These are phyloP conservation scores for Moesziomyces globuligerus DNA, from an alignment of 1,284 basidiomycete species.

Conservation along the genomic window DNA sequence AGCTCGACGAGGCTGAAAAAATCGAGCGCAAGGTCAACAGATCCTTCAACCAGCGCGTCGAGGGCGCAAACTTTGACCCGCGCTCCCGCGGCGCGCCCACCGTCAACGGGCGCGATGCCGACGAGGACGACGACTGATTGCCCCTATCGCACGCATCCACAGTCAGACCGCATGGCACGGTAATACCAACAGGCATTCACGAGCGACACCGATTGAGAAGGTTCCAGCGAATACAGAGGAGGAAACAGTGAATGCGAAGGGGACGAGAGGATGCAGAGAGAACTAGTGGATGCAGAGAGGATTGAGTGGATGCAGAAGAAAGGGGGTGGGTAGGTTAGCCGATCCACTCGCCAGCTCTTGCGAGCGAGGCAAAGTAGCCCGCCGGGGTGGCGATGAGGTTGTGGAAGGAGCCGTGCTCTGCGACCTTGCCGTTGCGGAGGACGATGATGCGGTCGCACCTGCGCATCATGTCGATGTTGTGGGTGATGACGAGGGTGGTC, in stretches of 20 bases:
- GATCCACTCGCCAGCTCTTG: slow-evolving; percentile 86
- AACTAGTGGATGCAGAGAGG: not conserved
- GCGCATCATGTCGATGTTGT: slow-evolving; percentile 89
- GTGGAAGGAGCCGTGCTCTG: slow-evolving; percentile 82
- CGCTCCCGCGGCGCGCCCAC: slow-evolving; percentile 16
- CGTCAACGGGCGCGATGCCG: slow-evolving; percentile 4
- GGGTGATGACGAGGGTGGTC: slow-evolving; percentile 91
- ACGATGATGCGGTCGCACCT: slow-evolving; percentile 90
- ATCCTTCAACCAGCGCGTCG: slow-evolving; percentile 17
- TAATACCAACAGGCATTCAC: not conserved
- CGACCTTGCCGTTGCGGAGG: slow-evolving; percentile 79
- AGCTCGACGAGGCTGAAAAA: slow-evolving; percentile 56
- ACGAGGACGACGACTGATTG: slow-evolving; percentile 12
- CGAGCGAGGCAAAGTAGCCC: slow-evolving; percentile 83
- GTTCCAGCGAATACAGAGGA: not conserved
- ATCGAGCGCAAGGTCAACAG: slow-evolving; percentile 41
- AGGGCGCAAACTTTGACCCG: slow-evolving; percentile 44
- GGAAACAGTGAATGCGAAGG: not conserved
- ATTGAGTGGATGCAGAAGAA: not conserved
- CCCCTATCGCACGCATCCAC: not conserved
- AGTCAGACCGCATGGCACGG: not conserved
- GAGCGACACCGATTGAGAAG: not conserved
- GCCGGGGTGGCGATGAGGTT: slow-evolving; percentile 74
- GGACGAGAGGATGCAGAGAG: not conserved
- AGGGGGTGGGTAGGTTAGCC: slow-evolving; percentile 18